Percentiles rank a stretch among this genome's conserved stretches.
These are phyloP conservation scores for Delonix regia DNA, from an alignment of 306 rosid species.

Conservation along the genomic window DNA sequence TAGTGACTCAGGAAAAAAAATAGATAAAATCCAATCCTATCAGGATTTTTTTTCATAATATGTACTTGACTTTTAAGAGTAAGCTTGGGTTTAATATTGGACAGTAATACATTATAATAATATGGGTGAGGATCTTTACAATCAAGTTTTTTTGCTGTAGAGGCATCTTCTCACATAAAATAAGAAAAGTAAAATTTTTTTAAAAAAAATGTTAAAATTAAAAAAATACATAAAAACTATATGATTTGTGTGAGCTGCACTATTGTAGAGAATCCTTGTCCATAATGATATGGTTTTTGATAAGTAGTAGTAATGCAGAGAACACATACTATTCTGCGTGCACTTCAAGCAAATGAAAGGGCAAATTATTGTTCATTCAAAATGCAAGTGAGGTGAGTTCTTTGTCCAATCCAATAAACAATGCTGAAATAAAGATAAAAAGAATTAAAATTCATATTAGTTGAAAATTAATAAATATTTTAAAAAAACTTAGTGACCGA, in stretches of 20 bases:
- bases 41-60: neutral
- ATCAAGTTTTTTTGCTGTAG: no score
- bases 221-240: no score
- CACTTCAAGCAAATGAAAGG: slow-evolving; percentile 30
- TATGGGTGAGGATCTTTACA: no score
- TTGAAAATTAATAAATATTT: neutral
- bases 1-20: neutral
- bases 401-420: no score
- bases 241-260: no score
- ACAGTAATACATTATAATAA: neutral
- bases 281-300: neutral
- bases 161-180: no score
- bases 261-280: no score
- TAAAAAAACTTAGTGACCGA: no score
- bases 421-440: neutral
- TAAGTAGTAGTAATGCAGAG: no score
- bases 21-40: slow-evolving; percentile 3
- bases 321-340: slow-evolving; percentile 24
- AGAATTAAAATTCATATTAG: neutral
- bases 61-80: neutral
- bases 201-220: no score
- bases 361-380: neutral
- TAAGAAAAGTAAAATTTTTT: no score
- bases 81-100: neutral
- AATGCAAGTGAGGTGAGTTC: neutral